Base-by-base conservation (phyloP, 371 early-diverging fungal genomes). In the Mortierella sp. region DNA sequence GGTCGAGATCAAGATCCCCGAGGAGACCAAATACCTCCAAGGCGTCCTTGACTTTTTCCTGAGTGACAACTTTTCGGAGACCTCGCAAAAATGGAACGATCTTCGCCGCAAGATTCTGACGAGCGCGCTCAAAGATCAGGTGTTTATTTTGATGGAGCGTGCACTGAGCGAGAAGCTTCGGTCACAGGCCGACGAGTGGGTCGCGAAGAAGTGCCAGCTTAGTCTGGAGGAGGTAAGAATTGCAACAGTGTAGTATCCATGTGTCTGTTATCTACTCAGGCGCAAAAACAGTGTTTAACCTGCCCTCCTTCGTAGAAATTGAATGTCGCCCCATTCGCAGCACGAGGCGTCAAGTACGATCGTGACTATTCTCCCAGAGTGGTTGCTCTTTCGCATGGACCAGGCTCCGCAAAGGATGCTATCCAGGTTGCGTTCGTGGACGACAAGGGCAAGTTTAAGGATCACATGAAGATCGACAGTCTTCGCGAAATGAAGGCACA, bases 331-430 rank as follows among this genome's bases (percentile, higher is more conserved):
- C 90, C 94, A 4, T 88, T 83, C 63, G 79, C 82, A 34, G 83
- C 84, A n/a, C 79, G 80, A 31, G 49, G 61, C 19, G 81, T 48
- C 82, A 87, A 75, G 79, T 72, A 59, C 46, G 80, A 84, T 54
- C 75, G 64, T 4, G 83, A 84, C 50, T 84, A 82, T 19, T 50
- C 84, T 11, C 93, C 95, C n/a, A 87, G 93, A 41, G 95, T 97
- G 3, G 81, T 95, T 21, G 88, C 95, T 2, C 84, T 97, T 3
- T 92, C 92, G 5, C 93, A 93, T 79, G 95, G 95, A 24, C 91
- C 91, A 32, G 95, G 93, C 12, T 85, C 85, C 1, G 81, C 79
- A 55, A 82, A 83, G 60, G 92, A 91, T 43, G 85, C 94, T 0
- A 84, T 92, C 26, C 86, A 90, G 30, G 90, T 87, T 14, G 92